Evolutionary conservation across 108 stramenopile species (phyloP), one percentile per base, ranked within the genome.

Genomic region (Cyclotella sp.): DNA sequence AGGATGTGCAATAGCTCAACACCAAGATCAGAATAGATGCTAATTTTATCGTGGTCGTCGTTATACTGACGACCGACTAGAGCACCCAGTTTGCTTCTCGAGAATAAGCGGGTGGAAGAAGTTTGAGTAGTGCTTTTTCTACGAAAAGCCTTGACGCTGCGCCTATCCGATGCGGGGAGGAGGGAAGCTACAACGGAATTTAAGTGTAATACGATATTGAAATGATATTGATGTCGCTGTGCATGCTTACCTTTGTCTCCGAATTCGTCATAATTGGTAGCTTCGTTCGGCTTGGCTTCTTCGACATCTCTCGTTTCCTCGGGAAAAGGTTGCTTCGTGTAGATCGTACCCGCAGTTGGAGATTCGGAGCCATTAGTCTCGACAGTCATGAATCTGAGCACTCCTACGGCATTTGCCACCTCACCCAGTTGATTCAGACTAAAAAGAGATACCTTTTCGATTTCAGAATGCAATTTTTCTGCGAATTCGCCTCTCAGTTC

Each of bases 1-100:
- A 95, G 82, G 15, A 95, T 76, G 66, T 95, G 93, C 68, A 95
- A 62, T 15, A 95, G 88, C 79, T 95, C 92, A 0, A 91, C 90
- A n/a, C 89, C 92, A 26, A 93, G 73, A 26, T 86, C 84, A 9
- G 90, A 86, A 64, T 87, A 93, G 22, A 86, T 83, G 70, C 84
- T 87, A 70, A 91, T 63, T 57, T 87, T 87, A 70, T 89, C 87
- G 12, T 82, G 80, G 1, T 84, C 74, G 41, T 85, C 78, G 57
- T 73, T 39, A 1, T 70, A 78, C 60, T 72, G 45, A 49, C 41
- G 64, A 24, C 78, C 78, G 51, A 73, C 59, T 29, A 79, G 45
- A 10, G 71, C 49, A n/a, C 29, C 14, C 3, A 79, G 57, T 53
- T 73, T 79, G 19, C 52, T 65, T 7, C 53, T 78, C 0, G 62